Percentiles rank a stretch among this genome's conserved stretches.
These are phyloP conservation scores for Chondrostereum purpureum DNA, from an alignment of 1,284 basidiomycete genomes.

Conservation along the genomic window DNA sequence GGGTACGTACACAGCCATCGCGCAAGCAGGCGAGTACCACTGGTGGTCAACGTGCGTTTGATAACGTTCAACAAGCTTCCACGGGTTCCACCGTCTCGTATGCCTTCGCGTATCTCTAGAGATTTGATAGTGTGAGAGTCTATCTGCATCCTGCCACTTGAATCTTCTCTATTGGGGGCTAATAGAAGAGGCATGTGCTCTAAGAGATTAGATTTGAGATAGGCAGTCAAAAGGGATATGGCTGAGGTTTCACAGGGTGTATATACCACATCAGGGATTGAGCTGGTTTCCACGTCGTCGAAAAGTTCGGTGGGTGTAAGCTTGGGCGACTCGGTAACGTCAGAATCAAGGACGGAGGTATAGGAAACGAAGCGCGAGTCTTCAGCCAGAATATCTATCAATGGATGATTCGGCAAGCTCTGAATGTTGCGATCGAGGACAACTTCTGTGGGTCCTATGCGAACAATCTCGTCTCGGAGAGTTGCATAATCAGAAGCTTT, in stretches of 20 bases:
- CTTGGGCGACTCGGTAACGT: slow-evolving; percentile 11
- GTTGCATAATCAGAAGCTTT: slow-evolving; percentile 48
- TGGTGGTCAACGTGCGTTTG: slow-evolving; percentile 73
- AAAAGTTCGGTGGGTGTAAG: neutral
- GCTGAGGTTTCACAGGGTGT: slow-evolving; percentile 47
- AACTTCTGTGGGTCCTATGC: slow-evolving; percentile 79
- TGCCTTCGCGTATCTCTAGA: slow-evolving; percentile 78
- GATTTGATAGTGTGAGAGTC: slow-evolving; percentile 87
- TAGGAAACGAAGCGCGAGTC: slow-evolving; percentile 50
- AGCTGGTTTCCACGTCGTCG: neutral
- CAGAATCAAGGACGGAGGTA: too few species aligned
- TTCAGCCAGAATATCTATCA: slow-evolving; percentile 41
- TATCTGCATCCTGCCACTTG: slow-evolving; percentile 73
- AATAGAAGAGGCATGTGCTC: slow-evolving; percentile 72
- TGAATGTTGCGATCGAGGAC: slow-evolving; percentile 56
- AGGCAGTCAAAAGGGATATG: slow-evolving; percentile 61
- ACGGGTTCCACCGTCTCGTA: slow-evolving; percentile 63
- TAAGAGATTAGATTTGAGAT: slow-evolving; percentile 66
- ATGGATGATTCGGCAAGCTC: slow-evolving; percentile 30
- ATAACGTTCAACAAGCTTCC: slow-evolving; percentile 78
- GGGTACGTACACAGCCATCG: slow-evolving; percentile 65
- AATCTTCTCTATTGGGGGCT: slow-evolving; percentile 54
- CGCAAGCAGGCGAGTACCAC: slow-evolving; percentile 73
- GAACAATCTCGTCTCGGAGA: slow-evolving; percentile 78
- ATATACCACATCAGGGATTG: slow-evolving; percentile 13